A percentile compares a stretch with the other conserved stretches of the same genome.
Evolutionary conservation across 768 basidiomycete genomes (phyloP).

Genomic region (Termitomyces sp.): DNA sequence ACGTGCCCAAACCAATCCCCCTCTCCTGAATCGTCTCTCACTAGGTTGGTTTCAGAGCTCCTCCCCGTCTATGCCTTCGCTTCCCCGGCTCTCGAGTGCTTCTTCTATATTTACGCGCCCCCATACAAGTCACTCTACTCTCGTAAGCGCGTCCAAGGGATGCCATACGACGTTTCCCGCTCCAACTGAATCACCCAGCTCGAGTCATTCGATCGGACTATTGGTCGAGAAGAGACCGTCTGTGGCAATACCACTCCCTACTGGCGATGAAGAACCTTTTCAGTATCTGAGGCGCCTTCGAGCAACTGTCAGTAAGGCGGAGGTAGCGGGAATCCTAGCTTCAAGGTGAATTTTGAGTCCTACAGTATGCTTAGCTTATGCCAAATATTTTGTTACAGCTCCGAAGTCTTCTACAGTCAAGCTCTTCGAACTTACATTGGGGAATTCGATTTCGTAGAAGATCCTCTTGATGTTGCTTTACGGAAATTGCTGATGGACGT

Average conservation of each 20-base stretch:
- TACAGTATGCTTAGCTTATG: slow-evolving; percentile 2
- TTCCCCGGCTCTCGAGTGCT: slow-evolving; percentile 14
- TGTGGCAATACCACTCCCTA: slow-evolving; percentile 44
- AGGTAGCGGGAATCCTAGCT: slow-evolving; percentile 77
- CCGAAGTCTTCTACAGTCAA: slow-evolving; percentile 61
- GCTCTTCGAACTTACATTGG: slow-evolving; percentile 70
- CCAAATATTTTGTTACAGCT: slow-evolving; percentile 35
- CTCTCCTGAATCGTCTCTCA: slow-evolving; percentile 65
- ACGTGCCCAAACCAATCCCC: slow-evolving; percentile 59
- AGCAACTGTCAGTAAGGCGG: slow-evolving; percentile 64
- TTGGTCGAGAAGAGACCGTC: slow-evolving; percentile 38
- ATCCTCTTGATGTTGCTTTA: slow-evolving; percentile 89
- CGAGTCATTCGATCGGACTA: slow-evolving; percentile 36
- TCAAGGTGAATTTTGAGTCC: slow-evolving; percentile 50
- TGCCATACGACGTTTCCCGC: slow-evolving; percentile 2
- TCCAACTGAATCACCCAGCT: slow-evolving; percentile 15
- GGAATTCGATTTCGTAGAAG: slow-evolving; percentile 70
- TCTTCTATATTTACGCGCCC: slow-evolving; percentile 15
- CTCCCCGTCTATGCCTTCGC: slow-evolving; percentile 28
- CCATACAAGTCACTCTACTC: slow-evolving; percentile 3
- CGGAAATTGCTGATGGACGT: slow-evolving; percentile 89
- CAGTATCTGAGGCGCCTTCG: slow-evolving; percentile 68
- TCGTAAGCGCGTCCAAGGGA: background rate
- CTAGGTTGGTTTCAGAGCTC: slow-evolving; percentile 54
- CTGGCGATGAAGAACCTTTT: slow-evolving; percentile 56